Evolutionary conservation across 2,329 filamentous ascomycete species (phyloP).

Genomic region (Cadophora gregata): DNA sequence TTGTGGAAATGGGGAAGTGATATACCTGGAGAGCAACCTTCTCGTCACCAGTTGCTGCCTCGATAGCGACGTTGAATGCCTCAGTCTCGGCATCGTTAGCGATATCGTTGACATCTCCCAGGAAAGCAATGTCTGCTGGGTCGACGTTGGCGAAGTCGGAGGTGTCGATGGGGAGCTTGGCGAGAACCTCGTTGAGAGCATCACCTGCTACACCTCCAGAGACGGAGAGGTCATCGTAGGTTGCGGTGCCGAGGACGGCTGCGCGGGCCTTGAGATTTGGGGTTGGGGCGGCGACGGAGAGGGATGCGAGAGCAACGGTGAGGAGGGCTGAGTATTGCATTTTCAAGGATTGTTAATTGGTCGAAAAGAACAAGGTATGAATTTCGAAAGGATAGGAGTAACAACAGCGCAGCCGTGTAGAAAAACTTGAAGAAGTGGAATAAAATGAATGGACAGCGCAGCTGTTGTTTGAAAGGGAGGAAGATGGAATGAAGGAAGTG

Average conservation of each 20-base stretch:
- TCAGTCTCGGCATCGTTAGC: conserved; percentile 48
- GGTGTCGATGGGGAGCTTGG: conserved; percentile 22
- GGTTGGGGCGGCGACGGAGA: conserved; percentile 20
- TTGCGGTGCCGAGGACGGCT: conserved; percentile 14
- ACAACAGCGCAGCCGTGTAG: conserved; percentile 25
- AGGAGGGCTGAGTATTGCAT: conserved; percentile 19
- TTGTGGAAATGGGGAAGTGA: not conserved
- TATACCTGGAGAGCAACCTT: conserved; percentile 50
- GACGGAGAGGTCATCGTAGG: conserved; percentile 51
- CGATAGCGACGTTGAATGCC: conserved; percentile 59
- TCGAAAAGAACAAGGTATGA: not conserved
- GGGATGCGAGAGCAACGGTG: conserved; percentile 15
- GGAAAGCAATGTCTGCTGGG: conserved; percentile 27
- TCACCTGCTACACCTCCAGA: conserved; percentile 57
- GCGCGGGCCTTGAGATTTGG: conserved; percentile 8
- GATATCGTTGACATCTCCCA: conserved; percentile 29
- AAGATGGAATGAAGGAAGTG: conserved; percentile 2
- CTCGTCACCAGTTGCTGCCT: conserved; percentile 47
- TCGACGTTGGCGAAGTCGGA: conserved; percentile 27
- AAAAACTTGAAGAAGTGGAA: conserved; percentile 6
- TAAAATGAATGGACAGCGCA: conserved; percentile 3
- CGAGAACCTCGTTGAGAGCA: conserved; percentile 53
- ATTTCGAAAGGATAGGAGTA: not conserved
- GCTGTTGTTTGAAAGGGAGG: conserved; percentile 1
- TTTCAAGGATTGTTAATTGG: not conserved